phyloP scores from a whole-genome alignment of 805 yeast species.

The Candida mattraensis region DNA sequence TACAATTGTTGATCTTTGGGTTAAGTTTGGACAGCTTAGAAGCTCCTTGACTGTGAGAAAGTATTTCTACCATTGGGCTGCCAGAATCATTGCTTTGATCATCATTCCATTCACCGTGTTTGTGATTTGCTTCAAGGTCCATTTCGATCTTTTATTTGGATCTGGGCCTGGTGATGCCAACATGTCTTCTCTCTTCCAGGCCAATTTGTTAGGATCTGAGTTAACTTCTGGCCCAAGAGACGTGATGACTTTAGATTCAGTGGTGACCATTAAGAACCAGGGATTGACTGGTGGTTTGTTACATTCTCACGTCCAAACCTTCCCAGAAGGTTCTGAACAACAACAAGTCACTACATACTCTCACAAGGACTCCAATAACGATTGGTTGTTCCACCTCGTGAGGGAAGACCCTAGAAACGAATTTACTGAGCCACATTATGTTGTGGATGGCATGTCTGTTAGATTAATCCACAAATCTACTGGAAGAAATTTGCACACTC shows the following conservation, averaged over 20 bases:
- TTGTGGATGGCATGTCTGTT: constrained; percentile 64
- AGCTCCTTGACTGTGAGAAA: constrained; percentile 44
- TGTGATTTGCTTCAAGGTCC: constrained; percentile 67
- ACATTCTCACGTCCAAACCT: constrained; percentile 84
- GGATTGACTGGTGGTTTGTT: constrained; percentile 72
- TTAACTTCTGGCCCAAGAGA: constrained; percentile 68
- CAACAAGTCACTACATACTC: constrained; percentile 95
- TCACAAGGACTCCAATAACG: constrained; percentile 83
- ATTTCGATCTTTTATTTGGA: constrained; percentile 68
- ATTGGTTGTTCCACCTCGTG: constrained; percentile 69
- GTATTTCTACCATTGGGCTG: constrained; percentile 63
- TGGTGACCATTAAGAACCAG: constrained; percentile 64
- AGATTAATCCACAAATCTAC: constrained; percentile 72
- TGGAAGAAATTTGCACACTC: constrained; percentile 80
- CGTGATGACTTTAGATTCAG: constrained; percentile 57
- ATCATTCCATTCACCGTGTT: constrained; percentile 63
- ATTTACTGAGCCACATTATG: constrained; percentile 34
- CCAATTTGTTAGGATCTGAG: constrained; percentile 69
- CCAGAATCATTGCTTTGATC: constrained; percentile 64
- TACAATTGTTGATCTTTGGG: constrained; percentile 87
- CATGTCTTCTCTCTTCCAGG: constrained; percentile 87
- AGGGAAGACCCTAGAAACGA: constrained; percentile 42
- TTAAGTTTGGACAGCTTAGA: constrained; percentile 72
- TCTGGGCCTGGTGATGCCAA: constrained; percentile 90
- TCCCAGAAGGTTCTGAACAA: constrained; percentile 90